Base-by-base conservation (phyloP, 2,329 filamentous ascomycete species). In the Fusarium mundagurra region DNA sequence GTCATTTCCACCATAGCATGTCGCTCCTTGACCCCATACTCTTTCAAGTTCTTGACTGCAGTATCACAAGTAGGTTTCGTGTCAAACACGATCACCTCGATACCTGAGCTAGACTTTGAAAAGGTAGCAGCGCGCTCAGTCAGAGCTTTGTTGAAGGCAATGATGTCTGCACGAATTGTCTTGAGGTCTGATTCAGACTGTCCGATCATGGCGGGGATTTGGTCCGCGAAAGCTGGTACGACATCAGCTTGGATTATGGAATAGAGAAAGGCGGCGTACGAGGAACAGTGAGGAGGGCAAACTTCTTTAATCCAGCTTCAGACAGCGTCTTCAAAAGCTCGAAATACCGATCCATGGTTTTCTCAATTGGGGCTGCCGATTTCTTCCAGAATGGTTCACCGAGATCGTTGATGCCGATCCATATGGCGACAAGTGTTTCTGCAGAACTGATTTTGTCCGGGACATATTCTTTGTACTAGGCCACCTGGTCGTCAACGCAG, bases 331-430 rank as follows among this genome's bases (percentile, higher is more conserved):
- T 36, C 41, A 71, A 43, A 2, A 71, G 68, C 17, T 68, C 60
- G 39, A 71, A 71, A 33, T 71, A 69, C 1, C 61, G 48, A 44
- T 71, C 45, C 27, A 73, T 36, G 1, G 61, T 66, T 36, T 68
- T 60, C 6, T 58, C 55, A 3, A 73, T n/a, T 3, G 71, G 72
- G 1, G 71, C 34, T 1, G 53, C 41, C 0, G 45, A 34, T 27
- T 61, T 61, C 33, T 73, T 66, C 71, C 67, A 75, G 54, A 71
- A 75, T 1, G 71, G 54, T 44, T 75, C 68, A 3, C 71, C 67
- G 14, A 73, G 61, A 41, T 75, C 72, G 20, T 73, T 75, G 51
- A 73, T 75, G 1, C 72, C 72, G 31, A 75, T 73, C 72, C 72
- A 75, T 29, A 75, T 61, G 9, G 62, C 64, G 20, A 73, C 64